Evolutionary conservation across 164 flowering plant genomes (phyloP), one percentile per base, ranked within the genome.

Genomic region (Nelumbo lutea): DNA sequence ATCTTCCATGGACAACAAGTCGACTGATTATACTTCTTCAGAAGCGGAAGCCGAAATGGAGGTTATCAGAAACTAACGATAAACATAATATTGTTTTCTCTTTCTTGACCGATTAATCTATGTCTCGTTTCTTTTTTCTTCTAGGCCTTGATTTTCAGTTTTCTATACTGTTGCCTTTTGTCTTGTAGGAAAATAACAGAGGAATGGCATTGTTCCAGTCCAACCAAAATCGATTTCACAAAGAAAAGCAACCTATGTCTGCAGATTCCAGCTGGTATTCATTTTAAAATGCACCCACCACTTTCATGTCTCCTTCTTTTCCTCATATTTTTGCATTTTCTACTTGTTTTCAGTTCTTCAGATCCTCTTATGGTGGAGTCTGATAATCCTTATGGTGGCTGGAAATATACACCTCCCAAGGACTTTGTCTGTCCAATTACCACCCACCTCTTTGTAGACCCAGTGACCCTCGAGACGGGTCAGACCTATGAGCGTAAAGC

Each of bases 371-470:
- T 87, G 91, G 84, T 77, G 58, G 83, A 80, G 70, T 73, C 69
- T 62, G 88, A 79, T 64, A 77, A 62, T 70, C 64, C 61, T 2
- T 70, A 77, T 38, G 79, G 80, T 46, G 68, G 58, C 9, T 83
- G 84, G 50, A 88, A 83, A 47, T 72, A 79, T 66, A 79, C 86
- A 2, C 86, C 94, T 58, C 92, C 92, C 0, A 90, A 88, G 81
- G 97, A 90, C 78, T 90, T 90, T 63, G 87, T 90, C 27, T 90
- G 93, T 75, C 93, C 96, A 42, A 86, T 88, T 71, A 90, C 96
- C 0, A 85, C 85, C 70, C 83, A 83, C 42, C 3, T 90, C 39
- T 90, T 90, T 70, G 79, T 78, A 62, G 96, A 90, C 73, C 93
- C 93, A 0, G 96, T 90, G 66, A 90, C 96, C 10, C 89, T 90